Evolutionary conservation across 1,284 basidiomycete species (phyloP).

Genomic region (Cystobasidium sp.): DNA sequence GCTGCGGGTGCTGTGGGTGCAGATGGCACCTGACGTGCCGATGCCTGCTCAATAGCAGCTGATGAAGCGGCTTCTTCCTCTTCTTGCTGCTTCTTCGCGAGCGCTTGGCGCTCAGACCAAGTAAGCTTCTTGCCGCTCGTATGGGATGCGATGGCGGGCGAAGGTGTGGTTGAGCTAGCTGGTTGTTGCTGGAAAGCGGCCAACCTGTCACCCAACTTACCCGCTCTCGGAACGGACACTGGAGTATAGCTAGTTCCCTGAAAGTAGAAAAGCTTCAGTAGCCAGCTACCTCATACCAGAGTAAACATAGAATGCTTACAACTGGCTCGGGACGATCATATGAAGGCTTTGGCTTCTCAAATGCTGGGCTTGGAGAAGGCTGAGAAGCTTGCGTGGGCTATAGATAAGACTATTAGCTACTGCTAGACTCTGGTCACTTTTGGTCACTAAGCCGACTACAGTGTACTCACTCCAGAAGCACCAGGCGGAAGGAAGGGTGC

Average conservation of each 20-base stretch:
- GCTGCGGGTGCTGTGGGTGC: constrained; percentile 42
- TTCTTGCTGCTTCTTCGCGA: constrained; percentile 79
- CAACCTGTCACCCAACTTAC: constrained; percentile 83
- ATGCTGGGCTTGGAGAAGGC: constrained; percentile 60
- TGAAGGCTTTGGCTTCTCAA: constrained; percentile 58
- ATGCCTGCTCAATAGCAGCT: constrained; percentile 59
- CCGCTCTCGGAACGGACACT: constrained; percentile 78
- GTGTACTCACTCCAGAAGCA: constrained; percentile 56
- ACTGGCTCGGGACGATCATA: constrained; percentile 51
- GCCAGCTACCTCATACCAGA: not conserved
- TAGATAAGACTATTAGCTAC: constrained; percentile 12
- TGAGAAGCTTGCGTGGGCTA: constrained; percentile 53
- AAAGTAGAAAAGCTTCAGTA: not conserved
- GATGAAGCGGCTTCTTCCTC: constrained; percentile 76
- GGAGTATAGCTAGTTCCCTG: constrained; percentile 83
- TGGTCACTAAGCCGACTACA: too few relatives aligned
- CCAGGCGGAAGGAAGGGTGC: constrained; percentile 62
- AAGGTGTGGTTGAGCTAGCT: constrained; percentile 47
- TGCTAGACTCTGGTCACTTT: too few relatives aligned
- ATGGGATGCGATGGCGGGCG: constrained; percentile 24
- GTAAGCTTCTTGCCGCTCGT: constrained; percentile 72
- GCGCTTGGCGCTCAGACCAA: constrained; percentile 85
- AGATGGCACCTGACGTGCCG: too few relatives aligned
- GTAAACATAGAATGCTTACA: constrained; percentile 36
- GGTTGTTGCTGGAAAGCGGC: constrained; percentile 62